Conservation (phyloP, 192 early-diverging fungal species). For the Piromyces sp. region DNA sequence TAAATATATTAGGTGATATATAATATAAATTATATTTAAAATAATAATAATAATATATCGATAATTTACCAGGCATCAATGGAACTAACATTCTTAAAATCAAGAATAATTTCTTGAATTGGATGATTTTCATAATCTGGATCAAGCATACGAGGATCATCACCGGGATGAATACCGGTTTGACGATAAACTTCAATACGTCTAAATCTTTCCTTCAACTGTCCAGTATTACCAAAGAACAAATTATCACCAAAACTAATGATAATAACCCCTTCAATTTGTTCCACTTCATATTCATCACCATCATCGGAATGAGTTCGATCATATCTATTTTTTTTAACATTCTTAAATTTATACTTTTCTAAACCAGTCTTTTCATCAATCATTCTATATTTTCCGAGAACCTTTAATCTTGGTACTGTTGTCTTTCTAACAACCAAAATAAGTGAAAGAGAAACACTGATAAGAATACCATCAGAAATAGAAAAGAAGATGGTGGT, state of each 20-base stretch:
- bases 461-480: conserved; percentile 82
- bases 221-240: conserved; percentile 94
- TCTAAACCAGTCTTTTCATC: neutral
- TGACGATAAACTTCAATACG: conserved; percentile 88
- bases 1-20: too few relatives aligned
- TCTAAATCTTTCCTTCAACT: conserved; percentile 83
- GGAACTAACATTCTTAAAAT: conserved; percentile 68
- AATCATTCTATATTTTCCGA: conserved; percentile 22
- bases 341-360: neutral
- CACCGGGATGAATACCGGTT: conserved; percentile 84
- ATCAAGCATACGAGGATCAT: conserved; percentile 35
- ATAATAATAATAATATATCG: too few relatives aligned
- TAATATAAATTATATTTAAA: too few relatives aligned
- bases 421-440: conserved; percentile 87
- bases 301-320: neutral
- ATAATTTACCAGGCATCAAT: conserved; percentile 63
- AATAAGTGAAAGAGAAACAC: conserved; percentile 69
- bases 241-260: conserved; percentile 82
- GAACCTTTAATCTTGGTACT: conserved; percentile 57
- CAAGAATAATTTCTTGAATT: conserved; percentile 63
- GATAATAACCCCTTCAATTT: conserved; percentile 68
- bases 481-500: conserved; percentile 79
- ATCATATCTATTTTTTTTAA: neutral
- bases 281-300: conserved; percentile 33
- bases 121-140: conserved; percentile 5